A percentile compares a stretch with the other conserved stretches of the same genome.
These are phyloP conservation scores for Salix suchowensis DNA, from an alignment of 345 rosid genomes.

Conservation along the genomic window DNA sequence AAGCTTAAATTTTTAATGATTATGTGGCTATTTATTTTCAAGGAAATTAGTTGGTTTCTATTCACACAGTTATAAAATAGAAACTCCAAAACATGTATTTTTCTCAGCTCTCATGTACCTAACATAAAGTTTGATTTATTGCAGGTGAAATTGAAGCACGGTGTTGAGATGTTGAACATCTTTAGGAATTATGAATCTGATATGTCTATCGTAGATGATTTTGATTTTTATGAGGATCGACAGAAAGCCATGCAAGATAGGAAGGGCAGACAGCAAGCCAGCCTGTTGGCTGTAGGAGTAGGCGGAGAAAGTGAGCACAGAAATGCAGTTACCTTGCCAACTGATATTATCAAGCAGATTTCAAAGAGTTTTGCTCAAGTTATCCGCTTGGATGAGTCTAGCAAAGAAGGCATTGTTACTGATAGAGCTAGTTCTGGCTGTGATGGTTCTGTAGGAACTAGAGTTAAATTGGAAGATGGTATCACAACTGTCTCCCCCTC, in stretches of 20 bases:
- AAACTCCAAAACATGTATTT: neutral
- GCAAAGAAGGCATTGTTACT: constrained; percentile 36
- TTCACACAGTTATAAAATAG: neutral
- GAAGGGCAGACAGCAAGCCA: constrained; percentile 67
- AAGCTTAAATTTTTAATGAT: neutral
- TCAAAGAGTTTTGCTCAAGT: constrained; percentile 75
- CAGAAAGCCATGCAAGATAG: constrained; percentile 76
- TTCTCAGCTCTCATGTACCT: constrained; percentile 3
- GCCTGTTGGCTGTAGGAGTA: constrained; percentile 40
- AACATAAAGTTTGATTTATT: constrained; percentile 6
- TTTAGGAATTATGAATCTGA: constrained; percentile 67
- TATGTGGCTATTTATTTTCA: neutral
- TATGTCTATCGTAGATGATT: constrained; percentile 77
- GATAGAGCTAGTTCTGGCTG: constrained; percentile 30
- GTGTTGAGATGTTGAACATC: constrained; percentile 68
- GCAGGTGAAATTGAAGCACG: constrained; percentile 86
- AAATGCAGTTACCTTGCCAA: constrained; percentile 32
- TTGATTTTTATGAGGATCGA: constrained; percentile 79
- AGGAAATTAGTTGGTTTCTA: neutral
- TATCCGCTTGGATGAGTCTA: constrained; percentile 60
- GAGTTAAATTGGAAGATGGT: constrained; percentile 41
- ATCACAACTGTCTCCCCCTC: constrained; percentile 35
- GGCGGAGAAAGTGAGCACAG: constrained; percentile 54
- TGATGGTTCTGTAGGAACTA: constrained; percentile 30
- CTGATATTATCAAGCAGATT: constrained; percentile 70